Conservation (phyloP, 371 early-diverging fungal genomes). For the Syncephalis fuscata region DNA sequence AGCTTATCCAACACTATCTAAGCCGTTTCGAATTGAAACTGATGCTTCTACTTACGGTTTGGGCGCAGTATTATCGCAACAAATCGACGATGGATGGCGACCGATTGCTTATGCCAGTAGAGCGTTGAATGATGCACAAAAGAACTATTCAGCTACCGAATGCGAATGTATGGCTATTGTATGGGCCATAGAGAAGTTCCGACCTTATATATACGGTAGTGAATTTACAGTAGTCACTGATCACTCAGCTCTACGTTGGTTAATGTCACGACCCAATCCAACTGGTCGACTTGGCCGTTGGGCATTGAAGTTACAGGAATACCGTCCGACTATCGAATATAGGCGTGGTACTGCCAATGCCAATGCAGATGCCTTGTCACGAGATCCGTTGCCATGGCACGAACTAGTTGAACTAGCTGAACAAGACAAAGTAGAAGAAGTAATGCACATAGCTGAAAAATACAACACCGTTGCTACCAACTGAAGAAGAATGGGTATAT, state of each 20-base stretch:
- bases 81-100: slow-evolving; percentile 5
- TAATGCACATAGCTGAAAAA: no score
- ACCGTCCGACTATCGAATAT: slow-evolving; percentile 9
- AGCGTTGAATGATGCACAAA: slow-evolving; percentile 4
- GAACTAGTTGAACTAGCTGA: neutral
- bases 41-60: slow-evolving; percentile 17
- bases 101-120: slow-evolving; percentile 9
- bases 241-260: slow-evolving; percentile 9
- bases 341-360: slow-evolving; percentile 10
- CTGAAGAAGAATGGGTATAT: no score
- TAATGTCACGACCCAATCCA: slow-evolving; percentile 6
- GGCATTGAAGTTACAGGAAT: slow-evolving; percentile 11
- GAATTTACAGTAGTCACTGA: slow-evolving; percentile 15
- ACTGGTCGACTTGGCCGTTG: slow-evolving; percentile 11
- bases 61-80: slow-evolving; percentile 17
- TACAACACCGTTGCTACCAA: no score
- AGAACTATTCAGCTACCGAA: slow-evolving; percentile 8
- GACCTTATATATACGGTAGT: slow-evolving; percentile 12
- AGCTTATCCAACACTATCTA: slow-evolving; percentile 7
- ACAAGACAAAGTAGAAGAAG: no score
- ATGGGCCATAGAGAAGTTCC: slow-evolving; percentile 13
- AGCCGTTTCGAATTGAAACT: slow-evolving; percentile 12
- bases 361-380: slow-evolving; percentile 13
- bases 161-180: slow-evolving; percentile 16
- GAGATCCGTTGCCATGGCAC: neutral